Base-by-base conservation (phyloP, 176 grass and related monocot genomes). In the Neostapfia colusana region DNA sequence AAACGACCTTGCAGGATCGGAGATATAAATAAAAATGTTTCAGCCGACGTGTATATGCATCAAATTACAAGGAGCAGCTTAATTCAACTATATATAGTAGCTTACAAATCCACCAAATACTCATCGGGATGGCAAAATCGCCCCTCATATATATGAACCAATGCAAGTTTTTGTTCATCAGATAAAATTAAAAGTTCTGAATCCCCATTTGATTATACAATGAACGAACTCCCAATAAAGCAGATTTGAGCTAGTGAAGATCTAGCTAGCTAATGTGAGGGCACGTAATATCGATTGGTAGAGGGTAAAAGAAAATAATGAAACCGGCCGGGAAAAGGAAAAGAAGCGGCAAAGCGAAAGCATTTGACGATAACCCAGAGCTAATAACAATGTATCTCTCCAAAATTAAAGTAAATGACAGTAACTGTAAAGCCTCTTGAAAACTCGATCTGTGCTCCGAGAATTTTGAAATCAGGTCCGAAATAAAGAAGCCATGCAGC, bases 31-130 rank as follows among this genome's bases (percentile, higher is more conserved):
- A 20, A n/a, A 39, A 16, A 44, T 8, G 41, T 20, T 65, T 3
- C 37, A 41, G n/a, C 0, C 18, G 43, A 55, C 11, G 10, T 41
- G 14, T 46, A 20, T 21, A 31, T 68, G 44, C 79, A 87, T 79
- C 80, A 74, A 79, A 87, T 79, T 41, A 51, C 49, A 65, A 38
- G 36, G 71, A 70, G 21, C 8, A 40, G 48, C 58, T 69, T 8
- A 59, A 67, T 8, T 16, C 46, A 45, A 62, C 34, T 50, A 63
- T 18, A 48, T 50, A 63, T 18, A 48, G 13, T 43, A 43, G 35
- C 35, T 73, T 54, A 28, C 54, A 64, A 27, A 48, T 49, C 17
- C n/a, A 21, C 50, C 37, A 28, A 59, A n/a, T n/a, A n/a, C n/a
- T n/a, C n/a, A n/a, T n/a, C n/a, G n/a, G 26, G 13, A 57, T 65